Conservation (phyloP, 2,329 filamentous ascomycete species). For the Chrysoporthe cubensis region DNA sequence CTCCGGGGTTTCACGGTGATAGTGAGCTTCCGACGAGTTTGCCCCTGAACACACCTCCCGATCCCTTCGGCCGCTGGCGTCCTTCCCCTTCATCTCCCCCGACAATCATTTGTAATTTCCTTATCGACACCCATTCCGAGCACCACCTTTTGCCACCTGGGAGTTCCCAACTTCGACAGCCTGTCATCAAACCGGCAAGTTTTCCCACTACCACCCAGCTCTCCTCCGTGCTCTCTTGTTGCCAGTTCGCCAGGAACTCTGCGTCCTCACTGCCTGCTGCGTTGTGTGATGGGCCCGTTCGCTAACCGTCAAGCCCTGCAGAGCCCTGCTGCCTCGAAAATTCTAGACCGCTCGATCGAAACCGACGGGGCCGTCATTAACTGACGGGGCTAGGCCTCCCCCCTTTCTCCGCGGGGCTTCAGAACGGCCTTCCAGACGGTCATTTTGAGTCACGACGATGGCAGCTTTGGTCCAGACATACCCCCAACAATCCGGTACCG, state of each 20-base stretch:
- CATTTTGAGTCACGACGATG: slow-evolving; percentile 58
- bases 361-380: slow-evolving; percentile 6
- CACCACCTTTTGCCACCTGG: slow-evolving; percentile 14
- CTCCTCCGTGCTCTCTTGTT: not conserved
- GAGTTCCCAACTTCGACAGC: slow-evolving; percentile 19
- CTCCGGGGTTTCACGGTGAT: slow-evolving; percentile 47
- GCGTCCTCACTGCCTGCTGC: not conserved
- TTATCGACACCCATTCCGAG: slow-evolving; percentile 31
- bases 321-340: not conserved
- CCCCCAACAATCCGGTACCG: slow-evolving; percentile 73
- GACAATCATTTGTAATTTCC: slow-evolving; percentile 43
- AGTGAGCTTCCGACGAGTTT: slow-evolving; percentile 48
- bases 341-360: not conserved
- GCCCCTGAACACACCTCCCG: slow-evolving; percentile 43
- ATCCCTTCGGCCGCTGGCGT: slow-evolving; percentile 59
- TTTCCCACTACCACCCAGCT: not conserved
- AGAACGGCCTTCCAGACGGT: slow-evolving; percentile 33
- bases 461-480: slow-evolving; percentile 84
- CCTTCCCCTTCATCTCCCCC: slow-evolving; percentile 46
- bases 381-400: slow-evolving; percentile 20
- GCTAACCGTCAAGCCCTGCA: not conserved
- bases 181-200: slow-evolving; percentile 27
- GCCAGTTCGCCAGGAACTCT: not conserved
- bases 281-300: not conserved
- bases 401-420: slow-evolving; percentile 22